These are phyloP conservation scores for Leishmania turanica DNA, from an alignment of 208 protist species.

Conservation along the genomic window DNA sequence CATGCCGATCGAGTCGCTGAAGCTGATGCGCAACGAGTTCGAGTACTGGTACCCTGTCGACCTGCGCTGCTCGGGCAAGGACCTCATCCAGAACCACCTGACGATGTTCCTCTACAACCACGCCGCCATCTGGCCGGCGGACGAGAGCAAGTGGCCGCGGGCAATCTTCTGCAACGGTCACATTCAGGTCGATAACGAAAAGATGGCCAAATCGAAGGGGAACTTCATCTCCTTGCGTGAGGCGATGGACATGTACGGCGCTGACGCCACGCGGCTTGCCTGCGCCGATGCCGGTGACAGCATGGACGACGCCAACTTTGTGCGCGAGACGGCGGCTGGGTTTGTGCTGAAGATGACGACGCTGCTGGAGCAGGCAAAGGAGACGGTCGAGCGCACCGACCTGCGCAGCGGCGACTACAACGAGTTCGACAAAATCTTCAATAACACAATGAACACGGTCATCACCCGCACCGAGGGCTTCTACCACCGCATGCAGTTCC, in stretches of 20 bases:
- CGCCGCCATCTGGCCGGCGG: slow-evolving; percentile 96
- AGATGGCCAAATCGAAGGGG: slow-evolving; percentile 99
- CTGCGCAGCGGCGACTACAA: slow-evolving; percentile 65
- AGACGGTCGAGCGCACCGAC: slow-evolving; percentile 36
- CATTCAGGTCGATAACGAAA: slow-evolving; percentile 98
- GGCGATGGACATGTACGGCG: slow-evolving; percentile 82
- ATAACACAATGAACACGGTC: slow-evolving; percentile 91
- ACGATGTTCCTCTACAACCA: slow-evolving; percentile 99
- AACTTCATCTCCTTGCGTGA: slow-evolving; percentile 99
- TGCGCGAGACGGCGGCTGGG: slow-evolving; percentile 91
- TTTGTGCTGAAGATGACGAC: slow-evolving; percentile 97
- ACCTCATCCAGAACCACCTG: slow-evolving; percentile 99
- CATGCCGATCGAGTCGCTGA: slow-evolving; percentile 68
- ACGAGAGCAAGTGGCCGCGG: slow-evolving; percentile 83
- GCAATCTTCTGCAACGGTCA: slow-evolving; percentile 99
- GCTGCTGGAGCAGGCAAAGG: slow-evolving; percentile 94
- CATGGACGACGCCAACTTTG: slow-evolving; percentile 99
- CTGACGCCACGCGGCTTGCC: slow-evolving; percentile 95
- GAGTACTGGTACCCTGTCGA: slow-evolving; percentile 99
- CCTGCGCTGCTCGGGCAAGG: slow-evolving; percentile 99
- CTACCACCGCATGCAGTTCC: slow-evolving; percentile 96
- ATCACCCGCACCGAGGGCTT: slow-evolving; percentile 85
- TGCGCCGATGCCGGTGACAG: slow-evolving; percentile 99
- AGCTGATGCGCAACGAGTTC: slow-evolving; percentile 97
- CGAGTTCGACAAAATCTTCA: slow-evolving; percentile 95